Evolutionary conservation across 306 rosid species (phyloP).

Genomic region (peach (Prunus persica)): Prunus_persica_NCBIv2 NC_034014.1:28826501-28827000

Average conservation of each 20-base stretch:
- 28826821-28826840: slow-evolving; percentile 43
- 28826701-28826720: slow-evolving; percentile 62
- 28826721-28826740: slow-evolving; percentile 44
- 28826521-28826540: neutral
- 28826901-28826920: slow-evolving; percentile 55
- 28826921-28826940: slow-evolving; percentile 44
- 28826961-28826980: neutral
- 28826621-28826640: neutral
- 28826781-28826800: slow-evolving; percentile 42
- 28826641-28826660: slow-evolving; percentile 7
- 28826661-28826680: slow-evolving; percentile 33
- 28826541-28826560: neutral
- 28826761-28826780: slow-evolving; percentile 43
- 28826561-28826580: neutral
- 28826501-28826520: neutral
- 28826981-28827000: slow-evolving; percentile 7
- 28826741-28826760: slow-evolving; percentile 37
- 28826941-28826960: slow-evolving; percentile 28
- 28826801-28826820: slow-evolving; percentile 39
- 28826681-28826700: slow-evolving; percentile 59
- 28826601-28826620: neutral
- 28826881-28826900: slow-evolving; percentile 58
- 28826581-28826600: neutral
- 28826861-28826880: slow-evolving; percentile 50
- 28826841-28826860: slow-evolving; percentile 35